A percentile compares a stretch with the other conserved stretches of the same genome.
Conservation (phyloP, 352 stramenopile species). For the Phytophthora multivora region DNA sequence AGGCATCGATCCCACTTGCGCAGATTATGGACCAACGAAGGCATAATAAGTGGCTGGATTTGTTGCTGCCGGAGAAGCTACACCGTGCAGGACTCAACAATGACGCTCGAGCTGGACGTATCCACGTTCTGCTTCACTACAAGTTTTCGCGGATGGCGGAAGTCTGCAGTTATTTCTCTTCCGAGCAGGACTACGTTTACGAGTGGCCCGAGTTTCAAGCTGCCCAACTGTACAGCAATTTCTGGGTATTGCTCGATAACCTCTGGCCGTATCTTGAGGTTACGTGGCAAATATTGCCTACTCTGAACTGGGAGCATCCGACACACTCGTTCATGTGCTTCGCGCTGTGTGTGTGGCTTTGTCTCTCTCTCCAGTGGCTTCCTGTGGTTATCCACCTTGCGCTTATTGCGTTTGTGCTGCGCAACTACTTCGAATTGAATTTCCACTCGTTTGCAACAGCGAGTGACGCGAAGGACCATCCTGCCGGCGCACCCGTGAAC, state of each 20-base stretch:
- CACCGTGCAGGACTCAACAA: constrained; percentile 85
- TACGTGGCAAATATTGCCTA: constrained; percentile 81
- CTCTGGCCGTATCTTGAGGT: constrained; percentile 88
- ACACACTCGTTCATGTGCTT: constrained; percentile 89
- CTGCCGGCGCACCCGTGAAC: constrained; percentile 14
- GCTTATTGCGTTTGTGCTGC: constrained; percentile 79
- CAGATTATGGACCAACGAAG: constrained; percentile 87
- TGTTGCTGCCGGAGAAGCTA: constrained; percentile 79
- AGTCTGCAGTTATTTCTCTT: constrained; percentile 81
- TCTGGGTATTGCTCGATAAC: constrained; percentile 85
- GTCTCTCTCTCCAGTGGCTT: constrained; percentile 82
- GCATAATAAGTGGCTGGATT: constrained; percentile 89
- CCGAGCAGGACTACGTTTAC: constrained; percentile 74
- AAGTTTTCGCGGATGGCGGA: constrained; percentile 88
- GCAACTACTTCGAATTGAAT: constrained; percentile 88
- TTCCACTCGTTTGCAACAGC: constrained; percentile 72
- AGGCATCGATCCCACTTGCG: constrained; percentile 71
- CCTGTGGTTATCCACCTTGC: constrained; percentile 79
- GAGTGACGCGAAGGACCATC: constrained; percentile 55
- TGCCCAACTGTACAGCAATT: constrained; percentile 85
- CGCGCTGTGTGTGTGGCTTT: constrained; percentile 82
- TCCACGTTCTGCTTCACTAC: constrained; percentile 87
- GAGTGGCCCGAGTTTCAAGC: constrained; percentile 86
- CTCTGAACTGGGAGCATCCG: constrained; percentile 85
- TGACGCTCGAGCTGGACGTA: constrained; percentile 74